Evolutionary conservation across 169 alveolate species (phyloP).

Genomic region (Cryptosporidium meleagridis): DNA sequence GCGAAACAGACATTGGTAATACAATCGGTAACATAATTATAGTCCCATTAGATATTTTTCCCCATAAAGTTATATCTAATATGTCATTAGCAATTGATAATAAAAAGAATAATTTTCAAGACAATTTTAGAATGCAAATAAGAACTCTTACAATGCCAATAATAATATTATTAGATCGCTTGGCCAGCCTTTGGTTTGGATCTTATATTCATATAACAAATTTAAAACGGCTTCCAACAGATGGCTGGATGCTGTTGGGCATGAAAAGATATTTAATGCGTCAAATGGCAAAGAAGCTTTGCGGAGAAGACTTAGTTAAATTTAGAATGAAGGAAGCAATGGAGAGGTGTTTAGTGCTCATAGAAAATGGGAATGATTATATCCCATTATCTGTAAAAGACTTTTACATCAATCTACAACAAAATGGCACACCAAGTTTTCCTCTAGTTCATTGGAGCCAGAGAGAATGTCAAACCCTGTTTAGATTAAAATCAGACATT

Average conservation of each 20-base stretch:
- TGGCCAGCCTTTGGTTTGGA: constrained; percentile 74
- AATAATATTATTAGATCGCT: constrained; percentile 21
- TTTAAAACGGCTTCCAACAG: constrained; percentile 46
- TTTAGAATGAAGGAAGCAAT: constrained; percentile 50
- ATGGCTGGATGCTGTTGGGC: constrained; percentile 55
- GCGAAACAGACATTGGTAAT: constrained; percentile 32
- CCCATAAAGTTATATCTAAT: background rate
- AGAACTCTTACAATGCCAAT: background rate
- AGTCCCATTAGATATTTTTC: constrained; percentile 9
- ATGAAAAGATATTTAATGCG: constrained; percentile 57
- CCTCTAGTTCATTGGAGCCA: constrained; percentile 51
- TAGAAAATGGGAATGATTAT: constrained; percentile 54
- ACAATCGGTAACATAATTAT: constrained; percentile 40
- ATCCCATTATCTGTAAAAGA: constrained; percentile 66
- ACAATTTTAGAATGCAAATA: constrained; percentile 8
- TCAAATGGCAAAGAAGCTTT: constrained; percentile 30
- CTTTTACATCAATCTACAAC: constrained; percentile 16
- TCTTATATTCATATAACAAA: constrained; percentile 48
- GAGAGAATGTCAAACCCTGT: constrained; percentile 44
- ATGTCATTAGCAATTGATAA: background rate
- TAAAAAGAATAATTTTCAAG: background rate
- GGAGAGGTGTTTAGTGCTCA: constrained; percentile 51
- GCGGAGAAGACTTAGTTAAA: constrained; percentile 55
- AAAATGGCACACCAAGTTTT: constrained; percentile 37
- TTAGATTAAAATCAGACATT: constrained; percentile 50